phyloP scores from a whole-genome alignment of 129 eudicot genomes.

The Smallanthus sonchifolius region DNA sequence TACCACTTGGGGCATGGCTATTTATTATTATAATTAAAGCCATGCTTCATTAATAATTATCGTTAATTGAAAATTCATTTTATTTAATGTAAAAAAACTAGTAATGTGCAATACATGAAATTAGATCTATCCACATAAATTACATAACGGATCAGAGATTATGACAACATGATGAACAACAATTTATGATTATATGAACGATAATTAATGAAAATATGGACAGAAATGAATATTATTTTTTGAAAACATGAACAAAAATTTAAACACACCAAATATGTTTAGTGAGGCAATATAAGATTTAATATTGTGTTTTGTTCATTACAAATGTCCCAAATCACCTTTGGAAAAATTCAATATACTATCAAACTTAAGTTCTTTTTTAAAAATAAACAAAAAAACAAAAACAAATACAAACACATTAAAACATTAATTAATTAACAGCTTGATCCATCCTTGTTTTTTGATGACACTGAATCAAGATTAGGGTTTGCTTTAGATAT shows the following conservation, averaged over 20 bases:
- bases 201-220: constrained; percentile 12
- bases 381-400: constrained; percentile 16
- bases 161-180: background rate
- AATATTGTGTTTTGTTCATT: constrained; percentile 55
- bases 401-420: constrained; percentile 47
- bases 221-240: constrained; percentile 1
- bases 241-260: constrained; percentile 40
- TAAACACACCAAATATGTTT: constrained; percentile 32
- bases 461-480: constrained; percentile 23
- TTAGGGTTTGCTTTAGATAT: constrained; percentile 30
- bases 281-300: constrained; percentile 36
- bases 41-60: constrained; percentile 26
- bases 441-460: constrained; percentile 39
- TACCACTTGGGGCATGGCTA: constrained; percentile 31
- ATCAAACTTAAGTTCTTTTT: constrained; percentile 26
- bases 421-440: constrained; percentile 35
- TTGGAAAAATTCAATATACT: constrained; percentile 46
- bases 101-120: background rate
- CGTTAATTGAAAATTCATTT: constrained; percentile 7
- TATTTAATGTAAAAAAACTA: background rate
- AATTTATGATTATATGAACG: background rate
- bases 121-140: background rate
- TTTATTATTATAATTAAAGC: constrained; percentile 25
- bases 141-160: background rate
- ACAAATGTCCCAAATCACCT: constrained; percentile 49